phyloP scores from a whole-genome alignment of 371 early-diverging fungal species.

The Actinomortierella ambigua region DNA sequence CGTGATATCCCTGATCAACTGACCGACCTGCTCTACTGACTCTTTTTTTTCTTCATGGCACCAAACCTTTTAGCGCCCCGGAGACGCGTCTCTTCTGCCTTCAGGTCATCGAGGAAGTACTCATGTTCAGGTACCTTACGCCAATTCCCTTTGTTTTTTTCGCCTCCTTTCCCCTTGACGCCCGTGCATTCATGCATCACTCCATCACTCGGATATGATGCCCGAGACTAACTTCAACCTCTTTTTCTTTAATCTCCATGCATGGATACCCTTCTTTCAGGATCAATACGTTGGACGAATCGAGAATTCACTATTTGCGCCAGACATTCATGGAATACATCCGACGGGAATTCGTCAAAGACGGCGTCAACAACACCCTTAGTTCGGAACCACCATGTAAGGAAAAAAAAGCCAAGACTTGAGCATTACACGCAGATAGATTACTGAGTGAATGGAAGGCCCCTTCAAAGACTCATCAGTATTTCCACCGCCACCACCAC shows the following conservation, averaged over 20 bases:
- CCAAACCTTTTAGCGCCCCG: conserved; percentile 60
- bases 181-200: too few species aligned
- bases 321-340: conserved; percentile 77
- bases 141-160: too few species aligned
- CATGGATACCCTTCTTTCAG: conserved; percentile 18
- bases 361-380: conserved; percentile 32
- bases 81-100: conserved; percentile 86
- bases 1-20: conserved; percentile 1
- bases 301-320: conserved; percentile 62
- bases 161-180: too few species aligned
- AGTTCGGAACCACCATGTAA: conserved; percentile 60
- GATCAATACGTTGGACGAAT: conserved; percentile 58
- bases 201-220: too few species aligned
- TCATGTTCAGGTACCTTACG: conserved; percentile 61
- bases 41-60: not conserved
- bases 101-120: conserved; percentile 81
- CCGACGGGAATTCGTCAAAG: conserved; percentile 64
- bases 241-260: not conserved
- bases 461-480: not conserved
- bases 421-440: not conserved
- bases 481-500: not conserved
- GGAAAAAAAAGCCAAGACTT: conserved; percentile 11
- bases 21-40: not conserved
- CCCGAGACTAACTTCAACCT: conserved; percentile 12
- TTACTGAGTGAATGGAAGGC: not conserved